phyloP scores from a whole-genome alignment of 176 grass and related monocot genomes.

The Dendrocalamus sinicus region DNA sequence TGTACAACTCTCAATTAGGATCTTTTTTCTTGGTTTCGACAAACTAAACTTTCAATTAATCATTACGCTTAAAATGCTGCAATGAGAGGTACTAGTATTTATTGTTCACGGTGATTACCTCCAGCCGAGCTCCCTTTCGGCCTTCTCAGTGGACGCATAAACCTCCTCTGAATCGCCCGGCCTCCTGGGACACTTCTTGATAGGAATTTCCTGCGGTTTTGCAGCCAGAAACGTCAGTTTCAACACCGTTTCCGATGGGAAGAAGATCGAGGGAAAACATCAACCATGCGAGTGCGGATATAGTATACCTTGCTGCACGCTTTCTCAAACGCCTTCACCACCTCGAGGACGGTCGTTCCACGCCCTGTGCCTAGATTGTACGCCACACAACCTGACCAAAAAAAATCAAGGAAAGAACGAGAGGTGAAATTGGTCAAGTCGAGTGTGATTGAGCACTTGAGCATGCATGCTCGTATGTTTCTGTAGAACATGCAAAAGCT shows the following conservation, averaged over 20 bases:
- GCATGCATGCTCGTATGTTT: neutral
- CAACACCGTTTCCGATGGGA: neutral
- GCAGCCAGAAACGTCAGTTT: slow-evolving; percentile 49
- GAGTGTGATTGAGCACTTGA: neutral
- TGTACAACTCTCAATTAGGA: neutral
- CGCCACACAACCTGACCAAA: slow-evolving; percentile 69
- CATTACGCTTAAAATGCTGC: neutral
- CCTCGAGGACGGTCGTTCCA: slow-evolving; percentile 88
- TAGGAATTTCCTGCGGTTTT: slow-evolving; percentile 73
- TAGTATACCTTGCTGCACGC: slow-evolving; percentile 74
- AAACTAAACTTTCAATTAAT: neutral
- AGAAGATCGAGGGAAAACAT: neutral
- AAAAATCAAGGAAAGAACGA: neutral
- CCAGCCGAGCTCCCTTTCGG: slow-evolving; percentile 76
- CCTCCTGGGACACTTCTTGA: slow-evolving; percentile 76
- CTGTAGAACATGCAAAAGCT: too few species aligned
- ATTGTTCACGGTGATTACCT: slow-evolving; percentile 51
- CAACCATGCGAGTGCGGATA: neutral
- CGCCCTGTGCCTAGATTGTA: slow-evolving; percentile 86
- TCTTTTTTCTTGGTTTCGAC: neutral
- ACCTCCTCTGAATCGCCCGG: slow-evolving; percentile 79
- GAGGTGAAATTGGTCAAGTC: too few species aligned
- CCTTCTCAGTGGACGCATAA: slow-evolving; percentile 82
- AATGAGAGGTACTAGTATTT: neutral
- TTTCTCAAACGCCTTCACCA: slow-evolving; percentile 83